Evolutionary conservation across 805 yeast species (phyloP), one percentile per base, ranked within the genome.

Genomic region (Candida pini): DNA sequence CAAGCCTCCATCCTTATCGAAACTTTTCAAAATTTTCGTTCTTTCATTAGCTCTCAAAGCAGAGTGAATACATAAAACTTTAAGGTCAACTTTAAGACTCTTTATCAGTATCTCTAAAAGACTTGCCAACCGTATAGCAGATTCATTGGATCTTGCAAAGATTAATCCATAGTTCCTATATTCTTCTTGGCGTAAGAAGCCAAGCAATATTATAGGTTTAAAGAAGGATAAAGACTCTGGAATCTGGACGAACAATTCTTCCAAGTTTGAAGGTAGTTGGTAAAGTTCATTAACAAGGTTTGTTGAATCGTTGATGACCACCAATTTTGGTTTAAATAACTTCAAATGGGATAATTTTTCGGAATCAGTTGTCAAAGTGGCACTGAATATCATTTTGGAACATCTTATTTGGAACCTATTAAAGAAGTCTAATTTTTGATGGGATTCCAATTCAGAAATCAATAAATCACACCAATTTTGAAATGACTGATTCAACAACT

Each of bases 341-440:
- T 80, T 75, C 39, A 92, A 67, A 30, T 76, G 72, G 7, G 90
- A 71, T 36, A 92, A 63, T 52, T 84, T 86, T 19, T 92, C 95
- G 0, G 97, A 85, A 55, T 89, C 95, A 2, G 96, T 81, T 4
- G 97, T 87, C 34, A 92, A 69, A 1, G 99, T 92, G 6, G 99
- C 98, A 32, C 94, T 81, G 52, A 92, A 87, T 3, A 92, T 70
- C 56, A 90, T 68, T 47, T 89, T 62, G 63, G 81, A 53, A 60
- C 78, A 58, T 31, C 56, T 57, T 25, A 63, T 35, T 9, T 42
- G 41, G 63, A 71, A 72, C 14, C 33, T 38, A 21, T 54, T 45
- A 15, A 64, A 56, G 3, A 63, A 48, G 14, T 35, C 41, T 2
- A 27, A 10, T 16, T 37, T 56, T 35, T 69, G 60, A 33, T 61